Conservation (phyloP, 176 grass and related monocot genomes). For the Avena sativa region DNA sequence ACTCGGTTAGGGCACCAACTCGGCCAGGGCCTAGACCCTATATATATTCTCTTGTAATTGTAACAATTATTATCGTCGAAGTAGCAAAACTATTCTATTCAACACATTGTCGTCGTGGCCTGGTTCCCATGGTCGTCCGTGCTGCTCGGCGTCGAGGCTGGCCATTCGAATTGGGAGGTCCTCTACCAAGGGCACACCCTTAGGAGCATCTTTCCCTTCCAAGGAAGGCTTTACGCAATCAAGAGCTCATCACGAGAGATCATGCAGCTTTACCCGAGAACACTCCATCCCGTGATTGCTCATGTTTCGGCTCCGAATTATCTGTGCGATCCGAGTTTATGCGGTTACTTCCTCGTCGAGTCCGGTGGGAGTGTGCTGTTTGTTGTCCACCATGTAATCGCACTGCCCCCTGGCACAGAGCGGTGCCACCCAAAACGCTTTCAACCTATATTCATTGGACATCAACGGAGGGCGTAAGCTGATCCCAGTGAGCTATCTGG, state of each 20-base stretch:
- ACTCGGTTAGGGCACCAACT: no score
- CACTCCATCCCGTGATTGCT: neutral
- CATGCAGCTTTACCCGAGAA: neutral
- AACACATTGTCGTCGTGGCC: neutral
- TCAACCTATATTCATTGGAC: neutral
- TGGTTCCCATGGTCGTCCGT: neutral
- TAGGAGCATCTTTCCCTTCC: neutral
- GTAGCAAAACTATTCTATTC: no score
- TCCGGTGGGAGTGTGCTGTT: neutral
- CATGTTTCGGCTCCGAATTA: neutral
- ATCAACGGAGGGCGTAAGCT: neutral
- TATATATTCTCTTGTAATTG: no score
- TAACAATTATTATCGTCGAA: no score
- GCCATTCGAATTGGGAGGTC: neutral
- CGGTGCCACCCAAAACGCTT: neutral
- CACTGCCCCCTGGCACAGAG: neutral
- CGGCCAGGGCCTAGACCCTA: no score
- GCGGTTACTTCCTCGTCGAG: neutral
- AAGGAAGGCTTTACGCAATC: neutral
- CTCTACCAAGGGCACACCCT: neutral
- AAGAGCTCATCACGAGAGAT: neutral
- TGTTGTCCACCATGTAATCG: neutral
- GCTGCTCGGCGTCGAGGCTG: neutral
- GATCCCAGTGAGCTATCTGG: neutral
- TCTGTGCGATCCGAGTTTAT: neutral